Base-by-base conservation (phyloP, 345 rosid genomes). In the Raphanus sativus region DNA sequence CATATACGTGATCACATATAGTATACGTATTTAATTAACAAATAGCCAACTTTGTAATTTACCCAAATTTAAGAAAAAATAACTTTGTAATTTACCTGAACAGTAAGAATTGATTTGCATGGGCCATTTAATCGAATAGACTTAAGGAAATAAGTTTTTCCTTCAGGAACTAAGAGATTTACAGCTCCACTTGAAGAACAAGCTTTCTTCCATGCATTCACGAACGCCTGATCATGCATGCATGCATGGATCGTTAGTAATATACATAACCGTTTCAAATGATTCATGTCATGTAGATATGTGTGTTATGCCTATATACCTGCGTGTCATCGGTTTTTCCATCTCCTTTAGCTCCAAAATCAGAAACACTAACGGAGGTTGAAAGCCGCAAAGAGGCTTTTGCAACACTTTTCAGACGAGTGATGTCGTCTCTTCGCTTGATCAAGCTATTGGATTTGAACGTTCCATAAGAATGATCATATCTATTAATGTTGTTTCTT, bases 151-250 rank as follows among this genome's bases (percentile, higher is more conserved):
- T 94, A 91, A n/a, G 38, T 78, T 6, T 83, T 87, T 11, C 74
- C 80, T 55, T 75, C 3, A 6, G 98, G 89, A 69, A 90, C 83
- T 75, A 81, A 80, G 40, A 94, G 72, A 73, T 55, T 77, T 16
- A 80, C 82, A 36, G 76, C 87, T 55, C 80, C 87, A 30, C 4
- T 38, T 10, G 84, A 71, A 5, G 93, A 83, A 73, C 97, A 94
- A 8, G 93, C 96, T 80, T 72, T 84, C 17, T 89, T 74, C 98
- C 98, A 94, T 0, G 93, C 97, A 80, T 83, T 77, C 75, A 76
- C n/a, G 70, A 94, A 89, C 54, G 90, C 91, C 97, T 90, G 83
- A 34, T 28, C 48, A 69, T 50, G 65, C 67, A 75, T 69, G 69
- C 58, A 75, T 79, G 65, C 56, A 77, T 58, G 1, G 65, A 69